Evolutionary conservation across 176 grass and related monocot species (phyloP).

Genomic region (Ananas comosus): DNA sequence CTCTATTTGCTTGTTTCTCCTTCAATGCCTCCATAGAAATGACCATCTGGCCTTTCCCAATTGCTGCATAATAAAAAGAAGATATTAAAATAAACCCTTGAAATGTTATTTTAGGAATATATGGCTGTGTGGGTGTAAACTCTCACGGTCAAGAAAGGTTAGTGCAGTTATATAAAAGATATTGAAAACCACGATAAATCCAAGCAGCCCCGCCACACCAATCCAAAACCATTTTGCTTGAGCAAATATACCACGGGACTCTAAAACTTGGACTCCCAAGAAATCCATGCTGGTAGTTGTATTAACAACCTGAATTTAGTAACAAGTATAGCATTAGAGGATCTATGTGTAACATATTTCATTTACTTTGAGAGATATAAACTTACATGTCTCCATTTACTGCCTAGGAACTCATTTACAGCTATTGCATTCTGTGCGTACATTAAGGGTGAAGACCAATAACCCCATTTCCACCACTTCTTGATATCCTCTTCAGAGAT

Average conservation of each 20-base stretch:
- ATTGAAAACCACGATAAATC: not conserved
- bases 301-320: not conserved
- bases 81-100: too few relatives aligned
- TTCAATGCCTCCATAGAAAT: too few relatives aligned
- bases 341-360: too few relatives aligned
- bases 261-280: not conserved
- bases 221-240: not conserved
- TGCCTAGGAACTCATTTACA: constrained; percentile 15
- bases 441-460: constrained; percentile 11
- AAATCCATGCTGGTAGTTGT: too few relatives aligned
- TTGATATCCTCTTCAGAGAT: constrained; percentile 3
- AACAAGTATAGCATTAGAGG: too few relatives aligned
- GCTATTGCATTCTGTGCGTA: constrained; percentile 3
- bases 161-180: not conserved
- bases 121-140: not conserved
- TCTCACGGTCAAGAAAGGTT: not conserved
- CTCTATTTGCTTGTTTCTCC: too few relatives aligned
- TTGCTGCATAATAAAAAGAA: too few relatives aligned
- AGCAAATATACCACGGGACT: not conserved
- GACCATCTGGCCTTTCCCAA: too few relatives aligned
- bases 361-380: too few relatives aligned
- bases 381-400: constrained; percentile 7
- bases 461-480: constrained; percentile 9
- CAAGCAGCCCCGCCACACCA: not conserved
- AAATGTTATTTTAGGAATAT: too few relatives aligned